Percentiles rank a stretch among this genome's conserved stretches.
Evolutionary conservation across 2,329 filamentous ascomycete species (phyloP).

Genomic region (Xylaria sp.): DNA sequence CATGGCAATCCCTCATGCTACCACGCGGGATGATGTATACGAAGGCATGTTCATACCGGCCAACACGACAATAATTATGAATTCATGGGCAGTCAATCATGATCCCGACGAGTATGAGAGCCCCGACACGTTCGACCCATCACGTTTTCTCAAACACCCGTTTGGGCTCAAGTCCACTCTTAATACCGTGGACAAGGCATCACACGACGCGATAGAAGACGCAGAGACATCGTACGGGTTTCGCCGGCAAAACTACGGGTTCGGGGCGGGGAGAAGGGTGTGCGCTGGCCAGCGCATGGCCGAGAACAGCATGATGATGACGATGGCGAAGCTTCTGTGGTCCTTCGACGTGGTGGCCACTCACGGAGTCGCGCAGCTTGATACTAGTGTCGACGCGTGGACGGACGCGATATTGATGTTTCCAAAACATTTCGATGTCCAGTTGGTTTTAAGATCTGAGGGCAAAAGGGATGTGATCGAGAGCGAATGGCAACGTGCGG

Average conservation of each 20-base stretch:
- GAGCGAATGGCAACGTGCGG: constrained; percentile 30
- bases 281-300: constrained; percentile 62
- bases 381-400: constrained; percentile 33
- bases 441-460: constrained; percentile 37
- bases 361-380: constrained; percentile 35
- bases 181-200: not conserved
- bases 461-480: constrained; percentile 30
- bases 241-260: constrained; percentile 52
- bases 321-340: constrained; percentile 59
- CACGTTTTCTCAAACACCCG: constrained; percentile 32
- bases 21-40: constrained; percentile 56
- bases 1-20: constrained; percentile 54
- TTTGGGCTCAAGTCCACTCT: constrained; percentile 32
- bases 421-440: constrained; percentile 37
- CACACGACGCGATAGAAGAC: constrained; percentile 2
- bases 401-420: constrained; percentile 38
- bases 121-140: constrained; percentile 33
- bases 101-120: constrained; percentile 35
- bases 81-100: constrained; percentile 51
- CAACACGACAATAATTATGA: constrained; percentile 56
- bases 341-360: constrained; percentile 53
- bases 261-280: constrained; percentile 59
- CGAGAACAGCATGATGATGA: constrained; percentile 56
- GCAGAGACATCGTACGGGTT: not conserved
- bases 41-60: constrained; percentile 60